A percentile compares a stretch with the other conserved stretches of the same genome.
Evolutionary conservation across 2,329 filamentous ascomycete species (phyloP).

Genomic region (Stenocarpella maydis): DNA sequence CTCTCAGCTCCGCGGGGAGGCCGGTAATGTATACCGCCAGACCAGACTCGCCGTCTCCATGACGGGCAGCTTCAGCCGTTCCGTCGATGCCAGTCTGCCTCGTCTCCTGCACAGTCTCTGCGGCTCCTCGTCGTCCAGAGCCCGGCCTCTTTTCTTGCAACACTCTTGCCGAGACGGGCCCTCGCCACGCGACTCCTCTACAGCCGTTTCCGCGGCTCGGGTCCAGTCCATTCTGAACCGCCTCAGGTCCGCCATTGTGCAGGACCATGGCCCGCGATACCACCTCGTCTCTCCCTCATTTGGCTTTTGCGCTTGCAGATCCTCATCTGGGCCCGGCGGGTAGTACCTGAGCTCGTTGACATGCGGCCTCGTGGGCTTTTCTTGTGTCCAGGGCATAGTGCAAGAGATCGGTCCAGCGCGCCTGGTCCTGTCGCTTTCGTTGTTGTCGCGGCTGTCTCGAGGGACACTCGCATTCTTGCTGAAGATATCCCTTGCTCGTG

Average conservation of each 20-base stretch:
- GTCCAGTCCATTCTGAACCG: constrained; percentile 47
- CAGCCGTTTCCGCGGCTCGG: constrained; percentile 42
- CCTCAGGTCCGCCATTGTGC: constrained; percentile 50
- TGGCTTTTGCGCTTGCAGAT: constrained; percentile 40
- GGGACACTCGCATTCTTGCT: background rate
- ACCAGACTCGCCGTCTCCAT: constrained; percentile 44
- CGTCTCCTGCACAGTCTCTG: constrained; percentile 10
- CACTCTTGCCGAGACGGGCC: background rate
- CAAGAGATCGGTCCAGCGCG: background rate
- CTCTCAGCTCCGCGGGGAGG: background rate
- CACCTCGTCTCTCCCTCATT: constrained; percentile 16
- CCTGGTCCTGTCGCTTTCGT: constrained; percentile 30
- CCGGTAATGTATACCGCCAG: constrained; percentile 41
- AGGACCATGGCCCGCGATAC: constrained; percentile 42
- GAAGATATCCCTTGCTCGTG: constrained; percentile 34
- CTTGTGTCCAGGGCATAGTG: constrained; percentile 31
- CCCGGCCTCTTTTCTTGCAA: constrained; percentile 19
- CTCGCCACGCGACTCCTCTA: constrained; percentile 39
- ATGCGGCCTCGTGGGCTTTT: constrained; percentile 51
- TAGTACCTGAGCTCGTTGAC: constrained; percentile 51
- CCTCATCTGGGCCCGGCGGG: constrained; percentile 45
- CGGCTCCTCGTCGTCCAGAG: background rate
- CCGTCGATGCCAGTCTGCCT: constrained; percentile 18
- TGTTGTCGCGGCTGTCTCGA: constrained; percentile 42
- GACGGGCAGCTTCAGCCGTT: constrained; percentile 31